Percentiles rank a stretch among this genome's conserved stretches.
Conservation (phyloP, 768 basidiomycete genomes). For the Russula brevipes region DNA sequence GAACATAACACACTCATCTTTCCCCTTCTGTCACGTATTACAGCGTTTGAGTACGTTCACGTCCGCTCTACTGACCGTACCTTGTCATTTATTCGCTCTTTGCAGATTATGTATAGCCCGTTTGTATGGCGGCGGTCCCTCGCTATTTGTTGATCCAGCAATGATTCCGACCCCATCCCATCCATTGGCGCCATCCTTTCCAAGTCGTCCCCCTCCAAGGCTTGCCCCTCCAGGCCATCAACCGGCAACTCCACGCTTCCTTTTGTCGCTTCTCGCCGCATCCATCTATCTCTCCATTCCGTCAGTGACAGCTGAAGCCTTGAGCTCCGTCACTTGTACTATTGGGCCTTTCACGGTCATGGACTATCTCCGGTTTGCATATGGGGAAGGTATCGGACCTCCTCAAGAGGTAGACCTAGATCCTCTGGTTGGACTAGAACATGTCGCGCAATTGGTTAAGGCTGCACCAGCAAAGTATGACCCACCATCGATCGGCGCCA, state of each 20-base stretch:
- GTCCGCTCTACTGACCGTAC: background rate
- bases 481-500: background rate
- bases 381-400: constrained; percentile 58
- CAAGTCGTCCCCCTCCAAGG: constrained; percentile 24
- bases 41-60: constrained; percentile 65
- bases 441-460: constrained; percentile 49
- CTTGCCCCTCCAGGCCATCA: constrained; percentile 53
- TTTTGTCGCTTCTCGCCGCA: constrained; percentile 83
- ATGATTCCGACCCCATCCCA: constrained; percentile 59
- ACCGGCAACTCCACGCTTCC: constrained; percentile 71
- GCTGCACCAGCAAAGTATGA: constrained; percentile 31
- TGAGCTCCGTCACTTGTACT: constrained; percentile 64
- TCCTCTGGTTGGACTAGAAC: constrained; percentile 67
- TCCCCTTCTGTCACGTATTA: constrained; percentile 16
- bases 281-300: constrained; percentile 83
- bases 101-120: constrained; percentile 76
- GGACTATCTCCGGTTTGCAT: constrained; percentile 76
- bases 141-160: constrained; percentile 57
- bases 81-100: constrained; percentile 14
- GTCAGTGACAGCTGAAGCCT: constrained; percentile 64
- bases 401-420: constrained; percentile 42
- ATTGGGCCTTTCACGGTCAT: constrained; percentile 74
- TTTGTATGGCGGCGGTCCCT: constrained; percentile 82
- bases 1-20: constrained; percentile 22
- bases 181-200: constrained; percentile 70